Base-by-base conservation (phyloP, 2,329 filamentous ascomycete species). In the Sclerotinia minor region DNA sequence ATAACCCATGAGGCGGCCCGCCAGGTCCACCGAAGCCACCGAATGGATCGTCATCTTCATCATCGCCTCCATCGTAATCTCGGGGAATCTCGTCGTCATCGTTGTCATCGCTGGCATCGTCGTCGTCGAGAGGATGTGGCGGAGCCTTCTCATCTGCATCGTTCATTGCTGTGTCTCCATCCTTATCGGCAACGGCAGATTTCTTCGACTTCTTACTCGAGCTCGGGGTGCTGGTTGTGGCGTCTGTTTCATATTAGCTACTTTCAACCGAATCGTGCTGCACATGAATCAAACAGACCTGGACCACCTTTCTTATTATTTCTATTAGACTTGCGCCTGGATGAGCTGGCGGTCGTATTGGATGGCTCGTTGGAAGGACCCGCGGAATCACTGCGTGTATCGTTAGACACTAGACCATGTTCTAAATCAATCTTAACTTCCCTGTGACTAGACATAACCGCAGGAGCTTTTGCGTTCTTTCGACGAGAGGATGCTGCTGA, bases 371-470 rank as follows among this genome's bases (percentile, higher is more conserved):
- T 87, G 70, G 86, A 83, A 73, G 88, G 85, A 75, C 87, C 88
- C 72, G 86, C 83, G 73, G 88, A 85, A 73, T 86, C 85, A 77
- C 88, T 88, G 75, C 74, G 69, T 76, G 67, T 29, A 41, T 57
- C 49, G 50, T 68, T 64, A 63, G 68, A 72, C 73, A 79, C 70
- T 75, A 72, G 69, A 72, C 67, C 54, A 65, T 68, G 21, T 71
- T 45, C 52, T 44, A 15, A 52, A 69, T 17, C 65, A 47, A 50
- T 50, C n/a, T 59, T 64, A 21, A 66, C 85, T 74, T 85, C 93
- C 90, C 87, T 87, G 79, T 85, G 84, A 79, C 85, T 88, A 76
- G 91, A 92, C 91, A 94, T 94, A 77, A 83, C 84, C 77, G 83
- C 83, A 72, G 82, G 73, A 69, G 79, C 83, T 79, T 89, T 90